phyloP scores from a whole-genome alignment of 306 rosid genomes.

The Cicer chorassanicum region DNA sequence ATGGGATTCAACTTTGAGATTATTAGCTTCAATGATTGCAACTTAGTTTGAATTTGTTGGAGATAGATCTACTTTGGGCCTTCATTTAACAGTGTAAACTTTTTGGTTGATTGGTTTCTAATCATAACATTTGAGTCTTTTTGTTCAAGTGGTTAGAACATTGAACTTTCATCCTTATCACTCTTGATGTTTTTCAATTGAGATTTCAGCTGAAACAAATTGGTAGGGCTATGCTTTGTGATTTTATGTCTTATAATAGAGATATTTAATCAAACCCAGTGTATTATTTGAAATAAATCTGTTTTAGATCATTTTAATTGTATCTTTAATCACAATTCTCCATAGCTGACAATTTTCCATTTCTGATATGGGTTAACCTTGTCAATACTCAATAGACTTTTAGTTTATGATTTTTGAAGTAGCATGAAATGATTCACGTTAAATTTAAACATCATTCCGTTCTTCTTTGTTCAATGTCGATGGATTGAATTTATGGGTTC shows the following conservation, averaged over 20 bases:
- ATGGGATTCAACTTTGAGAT: constrained; percentile 17
- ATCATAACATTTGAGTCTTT: constrained; percentile 14
- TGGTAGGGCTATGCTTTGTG: constrained; percentile 8
- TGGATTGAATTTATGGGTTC: constrained; percentile 34
- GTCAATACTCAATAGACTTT: constrained; percentile 16
- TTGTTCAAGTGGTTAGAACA: neutral
- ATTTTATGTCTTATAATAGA: constrained; percentile 1
- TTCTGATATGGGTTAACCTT: constrained; percentile 21
- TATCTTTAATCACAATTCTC: constrained; percentile 13
- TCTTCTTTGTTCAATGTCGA: constrained; percentile 8
- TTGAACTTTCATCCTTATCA: constrained; percentile 2
- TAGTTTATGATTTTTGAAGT: constrained; percentile 25
- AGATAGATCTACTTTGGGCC: constrained; percentile 8
- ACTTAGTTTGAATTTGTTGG: neutral
- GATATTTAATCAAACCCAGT: constrained; percentile 26
- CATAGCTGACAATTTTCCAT: constrained; percentile 12
- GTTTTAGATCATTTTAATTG: constrained; percentile 16
- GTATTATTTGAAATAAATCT: constrained; percentile 14
- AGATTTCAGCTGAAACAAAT: constrained; percentile 7
- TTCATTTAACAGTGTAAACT: neutral
- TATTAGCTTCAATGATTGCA: constrained; percentile 20
- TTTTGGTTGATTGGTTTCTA: constrained; percentile 7
- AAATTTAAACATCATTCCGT: constrained; percentile 32
- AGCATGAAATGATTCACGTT: constrained; percentile 23
- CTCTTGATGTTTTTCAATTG: constrained; percentile 7